Evolutionary conservation across 495 filamentous ascomycete species (phyloP).

Genomic region (Penicillium psychrofluorescens): DNA sequence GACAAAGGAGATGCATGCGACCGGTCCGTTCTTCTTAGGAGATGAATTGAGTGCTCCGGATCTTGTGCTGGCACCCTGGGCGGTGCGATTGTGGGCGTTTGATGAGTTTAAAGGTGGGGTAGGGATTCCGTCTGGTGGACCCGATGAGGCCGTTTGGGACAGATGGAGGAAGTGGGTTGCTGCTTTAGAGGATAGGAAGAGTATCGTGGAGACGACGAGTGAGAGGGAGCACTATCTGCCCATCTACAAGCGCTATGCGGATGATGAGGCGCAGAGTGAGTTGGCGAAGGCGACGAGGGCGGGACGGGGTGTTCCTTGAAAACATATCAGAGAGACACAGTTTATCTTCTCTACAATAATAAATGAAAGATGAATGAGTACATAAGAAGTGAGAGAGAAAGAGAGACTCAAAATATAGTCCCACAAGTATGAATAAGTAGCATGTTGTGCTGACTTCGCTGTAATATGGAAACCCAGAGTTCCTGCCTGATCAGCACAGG

Average conservation of each 20-base stretch:
- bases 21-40: constrained; percentile 60
- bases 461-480: too few species aligned
- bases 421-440: too few species aligned
- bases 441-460: too few species aligned
- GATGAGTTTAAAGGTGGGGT: constrained; percentile 64
- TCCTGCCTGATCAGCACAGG: too few species aligned
- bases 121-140: constrained; percentile 47
- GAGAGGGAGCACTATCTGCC: constrained; percentile 52
- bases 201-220: constrained; percentile 55
- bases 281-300: constrained; percentile 59
- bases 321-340: too few species aligned
- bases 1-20: constrained; percentile 48
- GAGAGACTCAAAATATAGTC: too few species aligned
- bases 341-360: neutral
- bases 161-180: constrained; percentile 55
- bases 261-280: constrained; percentile 64
- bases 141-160: constrained; percentile 48
- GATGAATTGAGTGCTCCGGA: constrained; percentile 50
- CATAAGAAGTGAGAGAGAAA: too few species aligned
- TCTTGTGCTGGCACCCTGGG: constrained; percentile 59
- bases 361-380: too few species aligned
- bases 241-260: constrained; percentile 64
- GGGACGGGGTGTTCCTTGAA: constrained; percentile 54
- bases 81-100: constrained; percentile 59
- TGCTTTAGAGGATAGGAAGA: constrained; percentile 47